Base-by-base conservation (phyloP, 768 basidiomycete genomes). In the Suillus occidentalis region DNA sequence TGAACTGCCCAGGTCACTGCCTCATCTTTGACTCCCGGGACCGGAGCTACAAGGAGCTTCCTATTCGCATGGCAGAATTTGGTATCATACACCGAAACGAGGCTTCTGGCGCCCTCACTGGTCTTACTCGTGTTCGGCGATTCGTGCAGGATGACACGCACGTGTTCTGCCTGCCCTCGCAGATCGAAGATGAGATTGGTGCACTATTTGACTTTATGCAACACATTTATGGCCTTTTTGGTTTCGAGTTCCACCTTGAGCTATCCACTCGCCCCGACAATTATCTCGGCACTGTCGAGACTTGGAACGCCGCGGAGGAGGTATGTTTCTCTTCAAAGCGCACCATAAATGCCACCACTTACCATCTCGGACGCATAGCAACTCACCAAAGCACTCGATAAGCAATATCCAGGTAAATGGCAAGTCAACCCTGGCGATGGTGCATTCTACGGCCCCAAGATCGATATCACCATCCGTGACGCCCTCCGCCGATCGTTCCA, bases 111-210 rank as follows among this genome's bases (percentile, higher is more conserved):
- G 95, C 97, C 6, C 78, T 99, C 69, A 93, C 92, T 16, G 97
- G 97, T 10, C 77, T 99, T 70, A 96, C 95, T 18, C 86, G 97
- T 65, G 97, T 99, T 52, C 83, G 97, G 63, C 83, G 97, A 53
- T 99, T 99, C 79, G 90, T 94, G 63, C 97, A 99, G 79, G 97
- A 99, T 73, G 97, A 99, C 76, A 95, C 97, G 0, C 97, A 99
- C 76, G 91, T 99, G 62, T 99, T 99, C 83, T 99, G 97, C 76
- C 96, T 94, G 87, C 92, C 92, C 10, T 87, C 89, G 10, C 95
- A 95, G 82, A 88, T 99, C 65, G 92, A 89, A 69, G 85, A 88
- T 34, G 97, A 99, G 78, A 93, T 99, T 60, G 81, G 83, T 60
- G 85, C 84, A 4, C 81, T 97, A 65, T 99, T 99, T 73, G 94